Conservation (phyloP, 345 rosid genomes). For the Rhizophora apiculata region DNA sequence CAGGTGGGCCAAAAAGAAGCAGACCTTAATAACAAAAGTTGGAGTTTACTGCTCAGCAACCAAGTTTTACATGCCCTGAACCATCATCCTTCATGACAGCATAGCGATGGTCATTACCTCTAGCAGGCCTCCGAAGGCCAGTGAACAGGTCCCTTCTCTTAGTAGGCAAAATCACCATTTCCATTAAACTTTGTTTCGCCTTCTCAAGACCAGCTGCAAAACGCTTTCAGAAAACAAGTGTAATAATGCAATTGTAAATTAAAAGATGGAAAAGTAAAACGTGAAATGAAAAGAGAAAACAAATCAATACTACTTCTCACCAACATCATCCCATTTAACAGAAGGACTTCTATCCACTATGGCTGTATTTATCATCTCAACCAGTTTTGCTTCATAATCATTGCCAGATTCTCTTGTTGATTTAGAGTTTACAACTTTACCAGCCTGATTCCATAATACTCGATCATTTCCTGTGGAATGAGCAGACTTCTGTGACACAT, state of each 20-base stretch:
- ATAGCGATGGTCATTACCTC: constrained; percentile 50
- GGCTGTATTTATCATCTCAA: constrained; percentile 80
- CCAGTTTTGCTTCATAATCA: constrained; percentile 68
- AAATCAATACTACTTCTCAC: constrained; percentile 37
- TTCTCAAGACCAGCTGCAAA: constrained; percentile 89
- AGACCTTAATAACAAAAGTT: constrained; percentile 50
- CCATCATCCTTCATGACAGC: background rate
- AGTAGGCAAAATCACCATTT: constrained; percentile 94
- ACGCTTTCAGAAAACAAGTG: constrained; percentile 19
- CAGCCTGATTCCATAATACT: constrained; percentile 33
- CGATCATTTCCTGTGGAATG: constrained; percentile 35
- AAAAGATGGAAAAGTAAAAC: background rate
- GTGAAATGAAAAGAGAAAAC: background rate
- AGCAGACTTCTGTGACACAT: constrained; percentile 28
- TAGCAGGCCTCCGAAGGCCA: constrained; percentile 92
- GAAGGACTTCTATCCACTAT: constrained; percentile 96
- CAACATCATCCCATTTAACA: constrained; percentile 96
- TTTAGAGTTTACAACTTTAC: constrained; percentile 46
- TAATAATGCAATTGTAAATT: background rate
- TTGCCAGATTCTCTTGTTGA: constrained; percentile 50
- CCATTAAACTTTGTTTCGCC: constrained; percentile 91
- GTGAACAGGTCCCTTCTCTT: constrained; percentile 93
- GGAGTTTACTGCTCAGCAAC: constrained; percentile 4
- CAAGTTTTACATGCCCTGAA: constrained; percentile 8
- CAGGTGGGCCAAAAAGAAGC: constrained; percentile 98